A percentile compares a stretch with the other conserved stretches of the same genome.
Conservation (phyloP, 2,329 filamentous ascomycete genomes). For the Fusarium continuum region DNA sequence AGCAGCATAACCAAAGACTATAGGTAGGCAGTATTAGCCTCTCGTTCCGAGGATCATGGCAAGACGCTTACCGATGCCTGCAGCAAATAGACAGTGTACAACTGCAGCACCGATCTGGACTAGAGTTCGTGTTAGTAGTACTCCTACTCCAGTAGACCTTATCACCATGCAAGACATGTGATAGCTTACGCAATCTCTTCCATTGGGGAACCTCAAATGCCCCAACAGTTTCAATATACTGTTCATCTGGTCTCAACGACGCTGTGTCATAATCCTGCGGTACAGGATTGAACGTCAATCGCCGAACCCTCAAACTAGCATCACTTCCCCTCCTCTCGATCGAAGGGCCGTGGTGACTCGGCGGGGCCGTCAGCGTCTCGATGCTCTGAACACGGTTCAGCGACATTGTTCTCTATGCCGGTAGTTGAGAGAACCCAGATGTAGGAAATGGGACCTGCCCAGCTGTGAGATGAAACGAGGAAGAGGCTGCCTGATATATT, state of each 20-base stretch:
- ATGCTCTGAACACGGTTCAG: slow-evolving; percentile 62
- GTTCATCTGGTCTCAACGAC: slow-evolving; percentile 50
- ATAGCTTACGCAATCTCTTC: slow-evolving; percentile 60
- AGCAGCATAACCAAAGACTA: slow-evolving; percentile 84
- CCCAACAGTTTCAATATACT: slow-evolving; percentile 55
- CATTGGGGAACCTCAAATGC: slow-evolving; percentile 64
- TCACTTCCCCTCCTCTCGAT: slow-evolving; percentile 53
- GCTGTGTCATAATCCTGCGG: slow-evolving; percentile 62
- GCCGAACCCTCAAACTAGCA: slow-evolving; percentile 58
- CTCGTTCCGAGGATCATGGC: background rate
- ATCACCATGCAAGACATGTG: background rate
- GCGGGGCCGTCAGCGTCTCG: slow-evolving; percentile 56
- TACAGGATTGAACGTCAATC: slow-evolving; percentile 64
- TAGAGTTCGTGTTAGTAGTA: slow-evolving; percentile 23
- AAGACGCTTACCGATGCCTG: slow-evolving; percentile 63
- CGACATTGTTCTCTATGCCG: slow-evolving; percentile 53
- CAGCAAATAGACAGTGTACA: slow-evolving; percentile 72
- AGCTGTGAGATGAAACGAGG: background rate
- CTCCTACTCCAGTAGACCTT: background rate
- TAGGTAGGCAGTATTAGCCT: background rate
- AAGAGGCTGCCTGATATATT: background rate
- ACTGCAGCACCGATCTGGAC: slow-evolving; percentile 46
- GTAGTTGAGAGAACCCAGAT: background rate
- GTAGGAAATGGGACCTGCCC: background rate
- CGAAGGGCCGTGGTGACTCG: slow-evolving; percentile 43